A percentile compares a stretch with the other conserved stretches of the same genome.
Evolutionary conservation across 2,329 filamentous ascomycete species (phyloP).

Genomic region (Diaporthe caulivora): DNA sequence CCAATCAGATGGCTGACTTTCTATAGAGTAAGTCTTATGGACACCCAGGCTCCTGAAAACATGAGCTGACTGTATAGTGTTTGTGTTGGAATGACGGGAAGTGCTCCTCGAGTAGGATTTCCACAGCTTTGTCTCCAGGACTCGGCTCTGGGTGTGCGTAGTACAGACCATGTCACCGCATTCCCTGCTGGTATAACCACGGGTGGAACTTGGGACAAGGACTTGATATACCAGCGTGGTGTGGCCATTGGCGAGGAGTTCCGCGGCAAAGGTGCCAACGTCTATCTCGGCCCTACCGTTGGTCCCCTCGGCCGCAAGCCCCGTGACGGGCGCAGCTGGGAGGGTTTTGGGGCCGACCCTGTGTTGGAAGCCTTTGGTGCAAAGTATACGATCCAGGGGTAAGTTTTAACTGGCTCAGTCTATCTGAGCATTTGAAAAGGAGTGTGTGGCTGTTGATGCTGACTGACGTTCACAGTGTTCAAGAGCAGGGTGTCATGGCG

Average conservation of each 20-base stretch:
- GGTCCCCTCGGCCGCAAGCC: slow-evolving; percentile 80
- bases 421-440: neutral
- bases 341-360: slow-evolving; percentile 79
- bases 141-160: slow-evolving; percentile 77
- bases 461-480: slow-evolving; percentile 61
- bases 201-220: slow-evolving; percentile 81
- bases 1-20: slow-evolving; percentile 34
- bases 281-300: slow-evolving; percentile 78
- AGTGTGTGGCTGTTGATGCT: neutral
- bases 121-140: slow-evolving; percentile 80
- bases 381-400: slow-evolving; percentile 77
- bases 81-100: slow-evolving; percentile 83
- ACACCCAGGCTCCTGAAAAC: neutral
- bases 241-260: slow-evolving; percentile 79
- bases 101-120: slow-evolving; percentile 77
- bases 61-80: slow-evolving; percentile 54
- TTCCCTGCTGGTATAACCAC: slow-evolving; percentile 85
- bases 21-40: slow-evolving; percentile 42
- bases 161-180: slow-evolving; percentile 80
- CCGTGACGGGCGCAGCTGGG: slow-evolving; percentile 80
- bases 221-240: slow-evolving; percentile 76
- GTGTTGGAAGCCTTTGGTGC: slow-evolving; percentile 79
- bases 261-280: slow-evolving; percentile 78
- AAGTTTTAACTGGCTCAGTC: neutral
- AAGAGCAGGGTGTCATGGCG: slow-evolving; percentile 84